Base-by-base conservation (phyloP, 768 basidiomycete species). In the Agaricus blazei region DNA sequence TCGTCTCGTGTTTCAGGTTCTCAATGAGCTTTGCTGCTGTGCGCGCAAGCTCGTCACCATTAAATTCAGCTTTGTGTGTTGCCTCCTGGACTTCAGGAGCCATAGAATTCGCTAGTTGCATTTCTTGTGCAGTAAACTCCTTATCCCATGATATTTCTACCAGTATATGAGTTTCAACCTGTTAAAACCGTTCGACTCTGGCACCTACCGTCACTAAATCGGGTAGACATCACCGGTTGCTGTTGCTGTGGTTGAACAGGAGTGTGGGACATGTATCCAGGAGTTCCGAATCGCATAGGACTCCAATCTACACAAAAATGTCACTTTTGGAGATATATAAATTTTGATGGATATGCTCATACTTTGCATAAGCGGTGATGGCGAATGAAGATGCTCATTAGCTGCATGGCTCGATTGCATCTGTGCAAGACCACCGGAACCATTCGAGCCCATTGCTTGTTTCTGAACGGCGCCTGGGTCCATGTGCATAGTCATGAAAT, bases 11-110 rank as follows among this genome's bases (percentile, higher is more conserved):
- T 63, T 80, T 75, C 45, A 95, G 80, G n/a, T 86, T 78, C 41
- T 90, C 82, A 52, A 96, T 72, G 38, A 96, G 78, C 42, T 84
- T 72, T 8, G 83, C 90, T 9, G 93, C 93, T 7, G 90, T 87
- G 28, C 81, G 79, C 2, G 93, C 87, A 45, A 96, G 83, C 45
- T 90, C 85, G 60, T 93, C 90, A 2, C 70, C 72, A 15, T 84
- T 82, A 15, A 42, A 62, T 7, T 61, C 64, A 44, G 29, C 58
- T 44, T 62, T 63, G 1, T 61, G 60, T 4, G 56, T 37, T 9
- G 48, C 44, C 15, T 66, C 59, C 11, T 57, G 52, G 11, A 42
- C 11, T 56, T 62, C 59, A 2, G 42, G 4, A 38, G 61, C 59
- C 12, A 67, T 57, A 24, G 63, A 38, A 0, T 67, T 59, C 11